phyloP scores from a whole-genome alignment of 768 basidiomycete species.

The Leccinum arenicola region DNA sequence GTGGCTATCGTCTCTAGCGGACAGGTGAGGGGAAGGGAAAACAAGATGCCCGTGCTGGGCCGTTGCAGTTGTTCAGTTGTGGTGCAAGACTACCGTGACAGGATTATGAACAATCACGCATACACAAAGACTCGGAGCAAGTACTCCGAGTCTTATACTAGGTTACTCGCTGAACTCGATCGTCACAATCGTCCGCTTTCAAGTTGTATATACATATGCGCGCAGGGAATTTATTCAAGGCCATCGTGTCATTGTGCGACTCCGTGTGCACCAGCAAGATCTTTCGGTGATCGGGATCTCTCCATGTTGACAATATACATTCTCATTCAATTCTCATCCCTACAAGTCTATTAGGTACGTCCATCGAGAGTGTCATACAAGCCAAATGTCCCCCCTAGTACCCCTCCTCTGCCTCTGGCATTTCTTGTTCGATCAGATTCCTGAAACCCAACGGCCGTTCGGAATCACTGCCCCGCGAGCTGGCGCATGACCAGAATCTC shows the following conservation, averaged over 20 bases:
- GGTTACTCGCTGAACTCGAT: too few relatives aligned
- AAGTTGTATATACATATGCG: too few relatives aligned
- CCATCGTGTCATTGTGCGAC: neutral
- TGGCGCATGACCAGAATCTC: slow-evolving; percentile 66
- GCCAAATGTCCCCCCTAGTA: neutral
- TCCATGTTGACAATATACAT: neutral
- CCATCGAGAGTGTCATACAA: slow-evolving; percentile 8
- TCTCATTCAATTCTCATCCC: neutral
- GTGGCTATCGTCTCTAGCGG: too few relatives aligned
- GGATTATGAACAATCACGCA: too few relatives aligned
- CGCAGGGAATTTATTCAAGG: too few relatives aligned
- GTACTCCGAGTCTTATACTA: too few relatives aligned
- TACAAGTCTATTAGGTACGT: slow-evolving; percentile 8
- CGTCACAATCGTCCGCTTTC: too few relatives aligned
- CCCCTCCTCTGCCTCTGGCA: neutral
- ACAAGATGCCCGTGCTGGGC: too few relatives aligned
- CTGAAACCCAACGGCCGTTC: neutral
- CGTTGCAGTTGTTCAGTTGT: too few relatives aligned
- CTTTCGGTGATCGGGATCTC: neutral
- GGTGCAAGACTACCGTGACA: too few relatives aligned
- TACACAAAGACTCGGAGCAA: too few relatives aligned
- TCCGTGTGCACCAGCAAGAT: neutral
- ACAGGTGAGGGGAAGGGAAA: too few relatives aligned
- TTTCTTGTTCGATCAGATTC: neutral
- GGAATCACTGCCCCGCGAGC: slow-evolving; percentile 35